Base-by-base conservation (phyloP, 257 asterid genomes). In the Penstemon eatonii region DNA sequence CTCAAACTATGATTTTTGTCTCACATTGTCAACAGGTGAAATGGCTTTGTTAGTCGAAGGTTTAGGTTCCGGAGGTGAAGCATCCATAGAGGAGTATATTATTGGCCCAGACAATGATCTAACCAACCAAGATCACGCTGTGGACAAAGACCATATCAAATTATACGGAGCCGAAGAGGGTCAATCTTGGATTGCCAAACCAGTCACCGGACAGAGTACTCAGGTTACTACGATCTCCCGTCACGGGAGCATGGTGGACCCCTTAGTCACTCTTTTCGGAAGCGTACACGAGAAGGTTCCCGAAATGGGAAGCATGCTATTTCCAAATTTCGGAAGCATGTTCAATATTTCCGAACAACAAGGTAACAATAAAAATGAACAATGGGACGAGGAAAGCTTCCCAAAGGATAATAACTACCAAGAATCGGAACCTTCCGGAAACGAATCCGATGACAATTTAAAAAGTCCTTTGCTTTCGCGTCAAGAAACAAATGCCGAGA, bases 41-140 rank as follows among this genome's bases (percentile, higher is more conserved):
- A 75, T 86, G 96, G 88, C 96, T 8, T 72, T 88, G 80, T 70
- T 88, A 60, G 89, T 82, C 50, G 96, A 88, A 80, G 96, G 96
- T 37, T 86, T 88, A 51, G 86, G 82, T 45, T 78, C 81, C 6
- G 87, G 96, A 4, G 84, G 81, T 8, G 86, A 83, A 38, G 81
- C 85, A 43, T 71, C 82, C 8, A 77, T 84, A 2, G 89, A 86
- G 76, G 87, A 88, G 61, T 88, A 88, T 69, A 47, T 86, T 4
- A 80, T 88, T 52, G 80, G 74, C 13, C 93, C 91, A 38, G 73
- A 71, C 4, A 71, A 79, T 60, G 94, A 74, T 8, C 72, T 76
- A 1, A 10, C 43, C 6, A 88, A 85, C 41, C 84, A 75, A 40
- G 80, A 73, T 10, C 52, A 43, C 56, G 72, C 66, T 41, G 88